Evolutionary conservation across 1,284 basidiomycete species (phyloP), one percentile per base, ranked within the genome.

Genomic region (Heterobasidion irregulare): DNA sequence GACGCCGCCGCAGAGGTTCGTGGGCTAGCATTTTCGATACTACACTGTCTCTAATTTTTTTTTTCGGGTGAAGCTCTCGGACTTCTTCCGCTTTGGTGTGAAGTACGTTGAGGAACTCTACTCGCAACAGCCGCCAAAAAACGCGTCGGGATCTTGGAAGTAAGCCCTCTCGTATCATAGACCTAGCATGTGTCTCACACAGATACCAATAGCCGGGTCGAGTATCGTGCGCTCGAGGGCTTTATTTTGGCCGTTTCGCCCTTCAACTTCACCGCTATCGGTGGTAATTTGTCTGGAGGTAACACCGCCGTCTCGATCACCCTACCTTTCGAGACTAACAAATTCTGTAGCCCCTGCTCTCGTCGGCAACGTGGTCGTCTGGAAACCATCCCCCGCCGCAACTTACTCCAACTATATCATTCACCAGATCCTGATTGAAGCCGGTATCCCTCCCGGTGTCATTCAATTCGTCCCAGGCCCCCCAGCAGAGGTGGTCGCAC

Each of bases 231-330:
- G 3, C 80, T 99, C 18, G 96, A 99, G 73, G 97, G 96, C 34
- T 99, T 99, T 72, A 92, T 98, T 35, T 82, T 99, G 52, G 96
- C 97, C 13, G 90, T 99, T 46, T 95, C 96, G 6, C 96, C 96
- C 0, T 99, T 99, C 79, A 99, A 99, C 78, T 99, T 98, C 68
- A 97, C 95, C 50, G 94, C 94, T 34, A 98, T 98, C 60, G 94
- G 92, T 55, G 95, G 92, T 26, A 98, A 98, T 72, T 86, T 98
- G 45, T 84, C 83, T 5, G 87, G 80, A 67, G 75, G 86, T 85
- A 58, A 50, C 38, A 41, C n/a, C 6, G 4, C 38, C 26, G 26
- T 26, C 5, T 41, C 79, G 70, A 13, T 43, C 18, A 2, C 10
- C 34, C 45, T 1, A 52, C 33, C 50, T 53, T 41, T 13, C n/a